Conservation (phyloP, 495 filamentous ascomycete species). For the Penicillium riverlandense region DNA sequence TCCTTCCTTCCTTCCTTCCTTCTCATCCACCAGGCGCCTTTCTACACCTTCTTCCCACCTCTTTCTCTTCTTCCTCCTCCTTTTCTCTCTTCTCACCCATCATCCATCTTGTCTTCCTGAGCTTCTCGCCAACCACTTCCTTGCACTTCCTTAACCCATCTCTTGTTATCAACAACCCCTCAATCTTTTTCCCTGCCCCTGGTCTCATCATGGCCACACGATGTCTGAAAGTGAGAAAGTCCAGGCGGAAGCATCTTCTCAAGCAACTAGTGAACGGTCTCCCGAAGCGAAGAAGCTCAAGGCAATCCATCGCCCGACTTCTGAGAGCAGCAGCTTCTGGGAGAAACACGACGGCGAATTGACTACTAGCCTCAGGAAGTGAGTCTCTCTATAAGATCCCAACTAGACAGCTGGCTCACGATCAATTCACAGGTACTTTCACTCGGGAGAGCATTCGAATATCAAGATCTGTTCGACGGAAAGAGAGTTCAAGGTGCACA, state of each 20-base stretch:
- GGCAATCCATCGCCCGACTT: background rate
- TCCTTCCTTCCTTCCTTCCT: background rate
- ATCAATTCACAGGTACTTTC: conserved; percentile 1
- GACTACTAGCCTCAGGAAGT: background rate
- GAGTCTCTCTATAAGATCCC: background rate
- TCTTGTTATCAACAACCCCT: background rate
- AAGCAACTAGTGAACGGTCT: too few relatives aligned
- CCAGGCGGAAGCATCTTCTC: too few relatives aligned
- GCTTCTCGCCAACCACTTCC: background rate
- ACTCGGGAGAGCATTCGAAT: conserved; percentile 23
- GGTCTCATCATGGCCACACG: too few relatives aligned
- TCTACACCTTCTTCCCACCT: too few relatives aligned
- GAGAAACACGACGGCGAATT: background rate
- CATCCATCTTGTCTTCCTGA: too few relatives aligned
- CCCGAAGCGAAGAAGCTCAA: background rate
- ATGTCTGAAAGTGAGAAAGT: too few relatives aligned
- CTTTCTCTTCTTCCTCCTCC: too few relatives aligned
- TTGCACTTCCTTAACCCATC: background rate
- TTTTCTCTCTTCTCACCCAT: too few relatives aligned
- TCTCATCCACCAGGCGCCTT: too few relatives aligned
- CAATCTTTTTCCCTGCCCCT: background rate
- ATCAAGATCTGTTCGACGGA: conserved; percentile 25
- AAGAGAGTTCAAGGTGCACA: conserved; percentile 29
- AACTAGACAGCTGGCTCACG: background rate
- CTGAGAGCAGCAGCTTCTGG: too few relatives aligned